These are phyloP conservation scores for Eucalyptus paniculata DNA, from an alignment of 345 rosid species.

Conservation along the genomic window DNA sequence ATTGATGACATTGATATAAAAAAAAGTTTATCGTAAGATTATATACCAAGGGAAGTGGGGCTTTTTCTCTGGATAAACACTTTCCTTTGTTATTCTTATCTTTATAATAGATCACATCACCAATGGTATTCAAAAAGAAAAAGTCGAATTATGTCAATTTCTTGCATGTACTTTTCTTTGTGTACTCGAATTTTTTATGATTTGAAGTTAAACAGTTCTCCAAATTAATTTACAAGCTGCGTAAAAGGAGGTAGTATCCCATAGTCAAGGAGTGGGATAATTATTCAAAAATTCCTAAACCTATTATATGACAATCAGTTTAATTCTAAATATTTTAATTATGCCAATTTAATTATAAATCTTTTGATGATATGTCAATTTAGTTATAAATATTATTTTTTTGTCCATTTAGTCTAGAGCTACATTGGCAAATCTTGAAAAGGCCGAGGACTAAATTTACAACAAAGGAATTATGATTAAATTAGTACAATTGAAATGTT, in stretches of 20 bases:
- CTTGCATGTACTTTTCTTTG: not conserved
- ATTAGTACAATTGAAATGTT: too few species aligned
- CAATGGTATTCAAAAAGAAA: not conserved
- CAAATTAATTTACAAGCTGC: not conserved
- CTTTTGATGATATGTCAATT: too few species aligned
- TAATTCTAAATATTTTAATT: too few species aligned
- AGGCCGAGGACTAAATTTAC: too few species aligned
- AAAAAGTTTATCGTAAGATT: not conserved
- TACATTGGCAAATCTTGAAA: too few species aligned
- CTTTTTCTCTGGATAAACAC: not conserved
- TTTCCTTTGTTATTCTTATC: not conserved
- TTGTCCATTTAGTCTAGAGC: too few species aligned
- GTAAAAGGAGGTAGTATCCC: not conserved
- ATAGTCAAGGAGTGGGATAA: too few species aligned
- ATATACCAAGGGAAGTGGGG: not conserved
- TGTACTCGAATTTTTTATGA: not conserved
- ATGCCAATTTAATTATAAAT: too few species aligned
- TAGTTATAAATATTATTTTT: too few species aligned
- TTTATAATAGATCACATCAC: not conserved
- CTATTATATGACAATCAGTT: accelerated
- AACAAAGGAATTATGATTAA: too few species aligned
- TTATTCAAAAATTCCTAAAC: too few species aligned
- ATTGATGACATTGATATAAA: not conserved
- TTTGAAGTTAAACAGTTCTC: not conserved
- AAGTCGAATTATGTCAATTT: not conserved